Evolutionary conservation across 495 filamentous ascomycete species (phyloP), one percentile per base, ranked within the genome.

Genomic region (Penicillium flavigenum): DNA sequence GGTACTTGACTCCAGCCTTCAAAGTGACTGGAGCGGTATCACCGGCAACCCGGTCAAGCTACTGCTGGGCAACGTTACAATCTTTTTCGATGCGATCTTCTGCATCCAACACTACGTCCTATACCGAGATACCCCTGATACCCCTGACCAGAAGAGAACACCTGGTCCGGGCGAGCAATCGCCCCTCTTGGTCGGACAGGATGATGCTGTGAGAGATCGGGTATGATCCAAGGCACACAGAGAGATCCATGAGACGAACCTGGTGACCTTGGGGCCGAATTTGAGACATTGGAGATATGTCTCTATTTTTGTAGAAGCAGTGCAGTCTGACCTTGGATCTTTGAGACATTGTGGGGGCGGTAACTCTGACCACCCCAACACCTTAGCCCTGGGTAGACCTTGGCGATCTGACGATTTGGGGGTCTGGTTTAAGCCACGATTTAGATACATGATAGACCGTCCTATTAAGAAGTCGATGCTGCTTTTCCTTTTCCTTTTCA

Each of bases 21-120:
- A 96, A 66, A 77, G 78, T 31, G 90, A 96, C 70, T 96, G 91
- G 91, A 88, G 86, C 8, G 94, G 93, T 3, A 77, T 98, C 54
- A 88, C 85, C 0, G 94, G 95, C 0, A 98, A 98, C 61, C 91
- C 93, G 4, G 85, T 92, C 60, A 98, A 98, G 73, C 81, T 98
- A 51, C 83, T 85, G 16, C 76, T 98, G 46, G 86, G 88, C 7
- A 92, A 94, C 64, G 80, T 96, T 50, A 87, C 85, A 42, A 86
- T 97, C 55, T 58, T 88, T n/a, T 97, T 96, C 65, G 92, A 97
- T 65, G 27, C 87, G 6, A 74, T 96, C 24, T 98, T 97, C 62
- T 83, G 96, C 45, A 66, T 79, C 17, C 94, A 98, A 72, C 94
- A 98, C 75, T 97, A 91, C 66, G 72, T 89, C 24, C 72, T 95